Base-by-base conservation (phyloP, 352 stramenopile species). In the Globisporangium cylindrosporum region DNA sequence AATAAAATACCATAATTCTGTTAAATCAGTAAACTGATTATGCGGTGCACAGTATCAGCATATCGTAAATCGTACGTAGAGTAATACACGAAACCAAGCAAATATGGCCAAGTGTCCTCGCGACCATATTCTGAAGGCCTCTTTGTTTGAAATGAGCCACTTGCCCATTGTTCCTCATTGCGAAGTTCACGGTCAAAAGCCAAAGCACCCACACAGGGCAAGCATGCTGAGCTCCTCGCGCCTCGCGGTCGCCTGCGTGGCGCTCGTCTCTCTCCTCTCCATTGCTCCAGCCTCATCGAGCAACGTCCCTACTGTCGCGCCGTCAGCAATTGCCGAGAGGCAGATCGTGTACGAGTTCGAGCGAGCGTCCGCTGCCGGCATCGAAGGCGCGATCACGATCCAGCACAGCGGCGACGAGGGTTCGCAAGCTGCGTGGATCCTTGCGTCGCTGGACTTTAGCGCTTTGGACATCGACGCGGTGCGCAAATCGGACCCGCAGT, bases 301-400 rank as follows among this genome's bases (percentile, higher is more conserved):
- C 14, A 9, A 25, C 18, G 25, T 1, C 18, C 25, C 18, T 22
- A 15, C 24, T 36, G 4, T 15, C 6, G 18, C 12, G 15, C 2
- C n/a, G 32, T 22, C 36, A 14, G 18, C 59, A 24, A 7, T 38
- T 38, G 36, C 41, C 14, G 59, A 59, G 60, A 69, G 32, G 58
- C 58, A 66, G 49, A 65, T 65, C 58, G 58, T 70, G 67, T 72
- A 72, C 67, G 55, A 48, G 15, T 72, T 72, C 34, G 67, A 68
- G 7, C 41, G 29, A 41, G 55, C 32, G 3, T 46, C 29, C 1
- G 60, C 67, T 3, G 61, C 67, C 1, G 67, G 67, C 29, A 62
- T 72, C 43, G 60, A 72, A 38, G 67, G 67, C 55, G 67, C 53
- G 61, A 62, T 72, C 34, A 64, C 46, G 18, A 41, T 64, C 51